Evolutionary conservation across 2,329 filamentous ascomycete genomes (phyloP), one percentile per base, ranked within the genome.

Genomic region (Endothia cerciana): DNA sequence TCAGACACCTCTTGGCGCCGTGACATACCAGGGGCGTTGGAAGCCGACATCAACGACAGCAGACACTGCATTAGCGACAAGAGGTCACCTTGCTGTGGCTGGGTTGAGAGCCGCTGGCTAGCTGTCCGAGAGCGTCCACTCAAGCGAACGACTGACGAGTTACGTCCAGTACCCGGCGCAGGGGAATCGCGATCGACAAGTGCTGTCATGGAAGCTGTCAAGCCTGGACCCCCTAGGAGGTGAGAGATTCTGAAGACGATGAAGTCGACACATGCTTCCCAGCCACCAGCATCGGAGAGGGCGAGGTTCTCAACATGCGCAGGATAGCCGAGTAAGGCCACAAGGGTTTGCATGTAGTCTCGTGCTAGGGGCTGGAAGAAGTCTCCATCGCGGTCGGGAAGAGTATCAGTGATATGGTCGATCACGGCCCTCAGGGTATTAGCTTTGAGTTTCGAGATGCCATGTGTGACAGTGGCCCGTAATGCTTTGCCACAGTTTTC

Each of bases 291-390:
- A 17, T 87, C 82, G 25, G 80, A 77, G 30, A 81, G 78, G 13
- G 87, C 85, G 15, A 98, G 81, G 72, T 93, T 89, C 77, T 98
- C 96, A 36, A 91, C 88, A 75, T 96, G 93, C 22, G 92, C 85
- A 56, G 88, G 87, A 72, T 91, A 87, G 51, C 88, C 86, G 22
- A 98, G 83, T 3, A 97, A 78, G 36, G 85, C 82, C 4, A 85
- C 81, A 70, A 99, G 79, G 25, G 89, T 86, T 79, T 92, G 97
- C 70, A 92, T 84, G 74, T 97, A 97, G 73, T 95, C 88, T 59
- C 88, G 83, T 30, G 89, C 79, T 5, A 99, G 82, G 15, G 91
- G 89, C 65, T 88, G 83, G 69, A 92, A 88, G 63, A 90, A 86
- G 2, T 81, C 83, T 17, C 87, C 87, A 63, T 88, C 85, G 1